These are phyloP conservation scores for Globisporangium polare DNA, from an alignment of 352 stramenopile genomes.

Conservation along the genomic window DNA sequence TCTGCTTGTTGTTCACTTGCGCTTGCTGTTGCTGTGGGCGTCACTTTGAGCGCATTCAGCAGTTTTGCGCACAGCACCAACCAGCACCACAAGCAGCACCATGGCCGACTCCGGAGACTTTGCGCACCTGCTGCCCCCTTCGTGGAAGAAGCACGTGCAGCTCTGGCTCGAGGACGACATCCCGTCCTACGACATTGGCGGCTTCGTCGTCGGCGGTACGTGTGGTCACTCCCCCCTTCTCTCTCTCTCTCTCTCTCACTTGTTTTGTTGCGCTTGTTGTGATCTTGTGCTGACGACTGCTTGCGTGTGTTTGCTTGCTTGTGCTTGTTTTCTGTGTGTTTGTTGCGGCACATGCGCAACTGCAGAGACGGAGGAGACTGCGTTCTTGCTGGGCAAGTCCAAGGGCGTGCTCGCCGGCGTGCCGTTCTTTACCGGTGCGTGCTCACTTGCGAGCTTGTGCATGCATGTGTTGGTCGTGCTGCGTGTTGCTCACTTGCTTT, in stretches of 20 bases:
- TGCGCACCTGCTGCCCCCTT: constrained; percentile 64
- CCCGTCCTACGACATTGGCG: constrained; percentile 96
- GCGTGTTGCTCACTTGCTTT: neutral
- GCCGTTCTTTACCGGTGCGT: constrained; percentile 90
- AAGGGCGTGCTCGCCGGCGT: constrained; percentile 92
- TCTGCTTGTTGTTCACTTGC: neutral
- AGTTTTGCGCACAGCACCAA: neutral
- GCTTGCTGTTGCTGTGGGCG: neutral
- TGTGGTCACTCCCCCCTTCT: constrained; percentile 11
- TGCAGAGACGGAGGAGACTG: constrained; percentile 71
- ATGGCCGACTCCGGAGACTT: constrained; percentile 33
- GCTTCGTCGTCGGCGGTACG: constrained; percentile 94
- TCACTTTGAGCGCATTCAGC: neutral
- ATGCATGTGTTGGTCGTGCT: neutral
- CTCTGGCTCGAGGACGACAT: constrained; percentile 97
- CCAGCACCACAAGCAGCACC: neutral
- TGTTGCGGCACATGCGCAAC: neutral
- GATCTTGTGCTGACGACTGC: neutral
- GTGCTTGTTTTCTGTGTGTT: neutral
- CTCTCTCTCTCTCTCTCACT: neutral
- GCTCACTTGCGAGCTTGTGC: neutral
- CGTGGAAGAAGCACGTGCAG: constrained; percentile 86
- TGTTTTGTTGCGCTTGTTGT: neutral
- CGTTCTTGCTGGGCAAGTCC: constrained; percentile 91
- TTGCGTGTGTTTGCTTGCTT: constrained; percentile 8